Evolutionary conservation across 2,329 filamentous ascomycete genomes (phyloP).

Genomic region (Trichophyton equinum): DNA sequence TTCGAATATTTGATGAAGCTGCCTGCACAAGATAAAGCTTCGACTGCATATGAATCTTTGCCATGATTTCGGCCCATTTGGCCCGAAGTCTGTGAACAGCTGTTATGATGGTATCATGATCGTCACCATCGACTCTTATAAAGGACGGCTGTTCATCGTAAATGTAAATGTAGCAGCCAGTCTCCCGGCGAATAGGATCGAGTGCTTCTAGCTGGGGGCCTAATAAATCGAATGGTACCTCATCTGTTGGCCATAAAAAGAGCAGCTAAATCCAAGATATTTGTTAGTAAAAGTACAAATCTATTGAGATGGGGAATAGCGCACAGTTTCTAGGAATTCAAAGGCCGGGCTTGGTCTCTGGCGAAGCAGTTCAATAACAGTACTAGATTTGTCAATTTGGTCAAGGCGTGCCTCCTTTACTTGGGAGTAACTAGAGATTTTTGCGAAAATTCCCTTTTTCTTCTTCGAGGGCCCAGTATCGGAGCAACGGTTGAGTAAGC

Average conservation of each 20-base stretch:
- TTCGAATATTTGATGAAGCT: slow-evolving; percentile 15
- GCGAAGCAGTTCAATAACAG: slow-evolving; percentile 18
- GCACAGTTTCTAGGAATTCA: slow-evolving; percentile 20
- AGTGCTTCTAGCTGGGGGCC: slow-evolving; percentile 33
- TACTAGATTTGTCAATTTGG: slow-evolving; percentile 17
- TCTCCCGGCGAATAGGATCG: slow-evolving; percentile 32
- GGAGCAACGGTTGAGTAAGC: slow-evolving; percentile 11
- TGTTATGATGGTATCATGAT: slow-evolving; percentile 25
- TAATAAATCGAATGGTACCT: slow-evolving; percentile 31
- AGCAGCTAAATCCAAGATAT: slow-evolving; percentile 19
- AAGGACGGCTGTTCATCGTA: slow-evolving; percentile 20
- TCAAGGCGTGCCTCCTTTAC: slow-evolving; percentile 19
- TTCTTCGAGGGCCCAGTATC: slow-evolving; percentile 11
- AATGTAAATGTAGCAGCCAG: slow-evolving; percentile 31
- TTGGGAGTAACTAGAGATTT: slow-evolving; percentile 17
- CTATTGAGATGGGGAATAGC: neutral
- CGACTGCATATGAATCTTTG: slow-evolving; percentile 19
- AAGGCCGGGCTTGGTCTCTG: slow-evolving; percentile 16
- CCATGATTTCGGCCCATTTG: slow-evolving; percentile 21
- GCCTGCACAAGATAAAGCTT: slow-evolving; percentile 26
- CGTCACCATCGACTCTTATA: slow-evolving; percentile 22
- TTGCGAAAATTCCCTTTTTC: slow-evolving; percentile 17
- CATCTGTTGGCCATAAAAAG: slow-evolving; percentile 36
- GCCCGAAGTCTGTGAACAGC: slow-evolving; percentile 22
- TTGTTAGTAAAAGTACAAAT: neutral